A percentile compares a stretch with the other conserved stretches of the same genome.
phyloP scores from a whole-genome alignment of 1,139 yeast genomes.

The Candida anutae region DNA sequence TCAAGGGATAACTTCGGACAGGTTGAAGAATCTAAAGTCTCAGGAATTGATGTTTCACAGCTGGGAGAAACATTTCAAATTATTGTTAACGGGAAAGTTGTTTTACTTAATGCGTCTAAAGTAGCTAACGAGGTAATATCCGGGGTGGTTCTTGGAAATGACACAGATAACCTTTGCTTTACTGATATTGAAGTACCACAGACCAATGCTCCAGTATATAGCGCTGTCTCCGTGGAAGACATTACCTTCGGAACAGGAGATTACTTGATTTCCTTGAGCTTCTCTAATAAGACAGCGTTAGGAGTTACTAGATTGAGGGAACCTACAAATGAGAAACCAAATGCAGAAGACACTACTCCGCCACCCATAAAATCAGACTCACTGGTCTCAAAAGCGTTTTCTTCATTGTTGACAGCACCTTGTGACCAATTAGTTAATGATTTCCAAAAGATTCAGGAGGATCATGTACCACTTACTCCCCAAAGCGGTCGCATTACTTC shows the following conservation, averaged over 20 bases:
- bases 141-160: too few species aligned
- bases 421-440: too few species aligned
- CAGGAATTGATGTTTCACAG: neutral
- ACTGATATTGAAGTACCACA: too few species aligned
- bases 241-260: slow-evolving; percentile 2
- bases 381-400: neutral
- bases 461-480: too few species aligned
- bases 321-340: slow-evolving; percentile 1
- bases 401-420: neutral
- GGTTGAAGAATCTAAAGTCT: neutral
- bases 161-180: too few species aligned
- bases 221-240: too few species aligned
- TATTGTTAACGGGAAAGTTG: neutral
- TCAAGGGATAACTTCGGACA: neutral
- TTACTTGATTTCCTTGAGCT: slow-evolving; percentile 4
- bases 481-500: slow-evolving; percentile 2
- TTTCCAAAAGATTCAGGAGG: neutral
- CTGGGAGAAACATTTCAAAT: neutral
- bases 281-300: slow-evolving; percentile 6
- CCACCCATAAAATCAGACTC: neutral
- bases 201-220: too few species aligned
- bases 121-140: slow-evolving; percentile 11
- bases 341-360: neutral
- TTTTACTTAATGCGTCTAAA: neutral
- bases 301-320: slow-evolving; percentile 8